phyloP scores from a whole-genome alignment of 805 yeast species.

The Sugiyamaella qingdaonensis region DNA sequence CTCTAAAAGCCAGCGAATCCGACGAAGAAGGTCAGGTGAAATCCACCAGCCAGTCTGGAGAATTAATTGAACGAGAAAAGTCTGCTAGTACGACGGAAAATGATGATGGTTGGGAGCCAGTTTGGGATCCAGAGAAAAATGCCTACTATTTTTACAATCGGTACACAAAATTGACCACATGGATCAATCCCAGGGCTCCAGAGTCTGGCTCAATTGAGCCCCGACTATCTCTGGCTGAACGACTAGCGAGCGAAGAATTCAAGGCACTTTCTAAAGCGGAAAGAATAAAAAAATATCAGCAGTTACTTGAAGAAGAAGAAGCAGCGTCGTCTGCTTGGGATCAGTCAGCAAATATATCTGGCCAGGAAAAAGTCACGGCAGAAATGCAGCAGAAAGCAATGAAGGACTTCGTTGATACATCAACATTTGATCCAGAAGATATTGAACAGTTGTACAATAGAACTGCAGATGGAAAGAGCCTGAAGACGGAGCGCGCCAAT shows the following conservation, averaged over 20 bases:
- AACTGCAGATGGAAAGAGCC: constrained; percentile 17
- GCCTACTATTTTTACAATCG: constrained; percentile 28
- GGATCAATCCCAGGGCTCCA: constrained; percentile 25
- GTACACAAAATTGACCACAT: constrained; percentile 23
- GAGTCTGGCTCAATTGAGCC: neutral
- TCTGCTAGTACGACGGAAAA: too few species aligned
- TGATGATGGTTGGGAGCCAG: constrained; percentile 29
- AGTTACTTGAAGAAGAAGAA: constrained; percentile 1
- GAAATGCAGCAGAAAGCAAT: neutral
- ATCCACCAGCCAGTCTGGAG: neutral
- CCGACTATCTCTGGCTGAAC: constrained; percentile 2
- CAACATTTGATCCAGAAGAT: constrained; percentile 2
- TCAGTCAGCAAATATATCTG: neutral
- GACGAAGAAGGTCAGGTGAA: neutral
- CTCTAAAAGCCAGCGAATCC: too few species aligned
- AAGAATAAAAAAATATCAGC: constrained; percentile 14
- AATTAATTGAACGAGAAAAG: neutral
- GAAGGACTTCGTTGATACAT: neutral
- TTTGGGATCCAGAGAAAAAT: constrained; percentile 19
- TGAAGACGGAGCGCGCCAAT: constrained; percentile 21
- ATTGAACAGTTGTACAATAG: constrained; percentile 10
- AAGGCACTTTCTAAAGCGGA: constrained; percentile 10
- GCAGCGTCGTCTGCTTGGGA: neutral
- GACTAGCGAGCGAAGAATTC: constrained; percentile 14
- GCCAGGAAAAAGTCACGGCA: neutral